Percentiles rank a stretch among this genome's conserved stretches.
phyloP scores from a whole-genome alignment of 805 yeast species.

The Ogataea glucozyma region DNA sequence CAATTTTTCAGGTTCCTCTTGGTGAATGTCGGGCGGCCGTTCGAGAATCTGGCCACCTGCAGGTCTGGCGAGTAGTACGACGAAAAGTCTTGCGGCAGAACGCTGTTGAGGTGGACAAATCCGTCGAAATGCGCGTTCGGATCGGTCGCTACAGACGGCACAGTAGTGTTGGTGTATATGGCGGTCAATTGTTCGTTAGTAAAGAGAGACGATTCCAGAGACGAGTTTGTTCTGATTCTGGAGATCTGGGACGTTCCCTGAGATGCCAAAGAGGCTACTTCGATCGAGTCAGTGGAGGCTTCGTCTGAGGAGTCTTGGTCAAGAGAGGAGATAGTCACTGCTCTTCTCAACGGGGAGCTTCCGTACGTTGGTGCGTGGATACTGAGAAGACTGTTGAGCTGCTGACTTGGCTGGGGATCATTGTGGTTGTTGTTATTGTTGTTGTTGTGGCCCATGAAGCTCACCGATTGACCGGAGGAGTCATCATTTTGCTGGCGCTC shows the following conservation, averaged over 20 bases:
- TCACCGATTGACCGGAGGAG: too few relatives aligned
- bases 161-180: slow-evolving; percentile 32
- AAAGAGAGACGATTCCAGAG: slow-evolving; percentile 27
- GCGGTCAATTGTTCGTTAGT: slow-evolving; percentile 26
- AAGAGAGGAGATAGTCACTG: slow-evolving; percentile 26
- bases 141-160: slow-evolving; percentile 18
- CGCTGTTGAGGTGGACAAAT: slow-evolving; percentile 42
- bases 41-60: slow-evolving; percentile 47
- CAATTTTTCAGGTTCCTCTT: slow-evolving; percentile 65
- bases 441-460: too few relatives aligned
- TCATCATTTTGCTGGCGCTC: neutral
- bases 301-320: slow-evolving; percentile 22
- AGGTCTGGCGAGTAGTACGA: slow-evolving; percentile 63
- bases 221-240: slow-evolving; percentile 18
- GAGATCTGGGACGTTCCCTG: slow-evolving; percentile 4
- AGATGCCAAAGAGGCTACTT: slow-evolving; percentile 30
- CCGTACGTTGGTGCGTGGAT: slow-evolving; percentile 27
- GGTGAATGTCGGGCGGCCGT: slow-evolving; percentile 65
- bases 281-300: slow-evolving; percentile 18
- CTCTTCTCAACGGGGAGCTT: slow-evolving; percentile 35
- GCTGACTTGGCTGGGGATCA: neutral
- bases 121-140: slow-evolving; percentile 11
- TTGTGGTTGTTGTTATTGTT: too few relatives aligned
- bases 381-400: slow-evolving; percentile 1
- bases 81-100: slow-evolving; percentile 50